Percentiles rank a stretch among this genome's conserved stretches.
Conservation (phyloP, 768 basidiomycete species). For the Boletus tylopilopsis region DNA sequence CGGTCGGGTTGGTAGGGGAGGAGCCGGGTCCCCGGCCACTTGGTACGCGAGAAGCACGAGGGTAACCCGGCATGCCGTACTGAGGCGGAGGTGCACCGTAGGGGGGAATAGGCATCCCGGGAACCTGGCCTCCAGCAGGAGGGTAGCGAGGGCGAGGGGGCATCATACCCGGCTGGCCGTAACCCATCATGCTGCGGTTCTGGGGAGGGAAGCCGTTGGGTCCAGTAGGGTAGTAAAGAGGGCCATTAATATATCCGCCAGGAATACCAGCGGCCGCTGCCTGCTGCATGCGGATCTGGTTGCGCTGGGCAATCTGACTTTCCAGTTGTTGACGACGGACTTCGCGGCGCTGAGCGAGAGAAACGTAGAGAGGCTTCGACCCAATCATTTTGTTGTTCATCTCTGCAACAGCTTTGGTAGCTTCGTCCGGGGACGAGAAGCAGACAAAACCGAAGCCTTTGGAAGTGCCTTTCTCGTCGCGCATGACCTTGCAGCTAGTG, state of each 20-base stretch:
- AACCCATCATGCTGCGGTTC: conserved; percentile 66
- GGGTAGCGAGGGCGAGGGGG: conserved; percentile 85
- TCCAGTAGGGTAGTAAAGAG: conserved; percentile 76
- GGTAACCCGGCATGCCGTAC: conserved; percentile 69
- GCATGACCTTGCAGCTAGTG: conserved; percentile 99
- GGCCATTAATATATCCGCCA: conserved; percentile 39
- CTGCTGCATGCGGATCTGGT: conserved; percentile 94
- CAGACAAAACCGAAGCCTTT: conserved; percentile 99
- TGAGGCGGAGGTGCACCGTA: conserved; percentile 74
- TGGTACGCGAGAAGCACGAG: conserved; percentile 57
- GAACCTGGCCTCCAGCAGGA: conserved; percentile 62
- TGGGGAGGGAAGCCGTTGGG: conserved; percentile 74
- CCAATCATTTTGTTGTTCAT: conserved; percentile 99
- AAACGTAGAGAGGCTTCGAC: conserved; percentile 96
- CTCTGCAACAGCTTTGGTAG: conserved; percentile 98
- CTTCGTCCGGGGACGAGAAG: conserved; percentile 97
- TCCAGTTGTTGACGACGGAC: conserved; percentile 98
- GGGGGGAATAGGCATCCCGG: conserved; percentile 75
- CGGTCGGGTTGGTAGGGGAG: conserved; percentile 63
- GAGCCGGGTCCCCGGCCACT: conserved; percentile 64
- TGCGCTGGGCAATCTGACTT: conserved; percentile 97
- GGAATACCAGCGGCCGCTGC: conserved; percentile 82
- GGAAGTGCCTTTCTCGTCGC: conserved; percentile 88
- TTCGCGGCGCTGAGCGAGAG: conserved; percentile 96
- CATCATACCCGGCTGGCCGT: conserved; percentile 85